phyloP scores from a whole-genome alignment of 2,329 filamentous ascomycete species.

The Penicillium sp. region DNA sequence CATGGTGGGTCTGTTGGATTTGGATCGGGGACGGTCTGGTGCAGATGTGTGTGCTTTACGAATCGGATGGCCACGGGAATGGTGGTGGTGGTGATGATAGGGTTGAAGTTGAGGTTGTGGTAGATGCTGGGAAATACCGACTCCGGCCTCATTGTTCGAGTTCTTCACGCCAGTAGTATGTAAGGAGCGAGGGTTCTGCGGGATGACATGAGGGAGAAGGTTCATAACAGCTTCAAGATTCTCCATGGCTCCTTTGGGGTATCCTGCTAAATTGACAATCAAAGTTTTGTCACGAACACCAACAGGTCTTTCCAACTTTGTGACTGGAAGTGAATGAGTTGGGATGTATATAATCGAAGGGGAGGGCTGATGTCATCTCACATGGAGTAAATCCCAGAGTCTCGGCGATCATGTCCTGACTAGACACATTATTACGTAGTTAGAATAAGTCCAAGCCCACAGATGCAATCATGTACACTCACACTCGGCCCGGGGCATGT shows the following conservation, averaged over 20 bases:
- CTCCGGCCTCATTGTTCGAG: background rate
- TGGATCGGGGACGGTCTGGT: slow-evolving; percentile 51
- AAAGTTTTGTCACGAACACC: background rate
- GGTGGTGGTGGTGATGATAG: background rate
- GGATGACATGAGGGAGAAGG: background rate
- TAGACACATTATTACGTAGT: background rate
- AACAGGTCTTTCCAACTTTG: background rate
- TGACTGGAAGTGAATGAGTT: background rate
- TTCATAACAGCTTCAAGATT: background rate
- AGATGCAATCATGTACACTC: background rate
- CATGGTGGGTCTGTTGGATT: background rate
- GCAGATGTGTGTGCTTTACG: slow-evolving; percentile 51
- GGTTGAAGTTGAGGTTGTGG: background rate
- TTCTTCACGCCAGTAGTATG: background rate
- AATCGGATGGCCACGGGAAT: background rate
- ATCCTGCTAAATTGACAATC: background rate
- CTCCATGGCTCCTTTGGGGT: background rate
- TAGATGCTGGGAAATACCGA: background rate
- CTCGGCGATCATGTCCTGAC: background rate
- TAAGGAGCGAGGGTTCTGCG: background rate
- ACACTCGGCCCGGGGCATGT: background rate
- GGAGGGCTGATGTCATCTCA: background rate
- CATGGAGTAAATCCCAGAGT: background rate
- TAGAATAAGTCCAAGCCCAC: background rate
- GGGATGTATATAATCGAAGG: background rate